Conservation (phyloP, 306 rosid species). For the Sindora glabra region DNA sequence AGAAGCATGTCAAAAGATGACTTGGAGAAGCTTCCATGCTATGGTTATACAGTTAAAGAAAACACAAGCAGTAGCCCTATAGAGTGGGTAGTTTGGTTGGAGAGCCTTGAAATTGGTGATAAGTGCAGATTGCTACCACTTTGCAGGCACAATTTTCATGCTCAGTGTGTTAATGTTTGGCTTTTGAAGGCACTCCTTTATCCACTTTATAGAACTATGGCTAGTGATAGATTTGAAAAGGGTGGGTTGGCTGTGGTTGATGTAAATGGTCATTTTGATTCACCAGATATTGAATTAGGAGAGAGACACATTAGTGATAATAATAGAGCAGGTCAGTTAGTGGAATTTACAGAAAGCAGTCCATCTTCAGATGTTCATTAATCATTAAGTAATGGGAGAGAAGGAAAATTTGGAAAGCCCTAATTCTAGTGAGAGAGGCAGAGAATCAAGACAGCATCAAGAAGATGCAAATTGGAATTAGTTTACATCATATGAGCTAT, state of each 20-base stretch:
- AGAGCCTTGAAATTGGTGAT: constrained; percentile 42
- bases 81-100: constrained; percentile 70
- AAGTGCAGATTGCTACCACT: constrained; percentile 52
- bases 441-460: too few species aligned
- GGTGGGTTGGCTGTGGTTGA: too few species aligned
- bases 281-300: not conserved
- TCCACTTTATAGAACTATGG: constrained; percentile 43
- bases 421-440: too few species aligned
- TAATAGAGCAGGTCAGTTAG: not conserved
- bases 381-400: too few species aligned
- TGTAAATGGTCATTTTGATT: constrained; percentile 10
- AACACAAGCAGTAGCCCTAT: constrained; percentile 25
- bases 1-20: constrained; percentile 37
- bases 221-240: not conserved
- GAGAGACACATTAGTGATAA: not conserved
- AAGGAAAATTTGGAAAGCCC: too few species aligned
- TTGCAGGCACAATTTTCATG: constrained; percentile 58
- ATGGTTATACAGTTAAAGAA: constrained; percentile 33
- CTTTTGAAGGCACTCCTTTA: constrained; percentile 45
- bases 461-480: too few species aligned
- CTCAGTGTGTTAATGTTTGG: constrained; percentile 57
- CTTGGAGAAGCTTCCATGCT: constrained; percentile 60
- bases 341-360: constrained; percentile 16
- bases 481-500: too few species aligned
- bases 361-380: not conserved